A percentile compares a stretch with the other conserved stretches of the same genome.
Conservation (phyloP, 1,284 basidiomycete species). For the Inonotus obliquus region DNA sequence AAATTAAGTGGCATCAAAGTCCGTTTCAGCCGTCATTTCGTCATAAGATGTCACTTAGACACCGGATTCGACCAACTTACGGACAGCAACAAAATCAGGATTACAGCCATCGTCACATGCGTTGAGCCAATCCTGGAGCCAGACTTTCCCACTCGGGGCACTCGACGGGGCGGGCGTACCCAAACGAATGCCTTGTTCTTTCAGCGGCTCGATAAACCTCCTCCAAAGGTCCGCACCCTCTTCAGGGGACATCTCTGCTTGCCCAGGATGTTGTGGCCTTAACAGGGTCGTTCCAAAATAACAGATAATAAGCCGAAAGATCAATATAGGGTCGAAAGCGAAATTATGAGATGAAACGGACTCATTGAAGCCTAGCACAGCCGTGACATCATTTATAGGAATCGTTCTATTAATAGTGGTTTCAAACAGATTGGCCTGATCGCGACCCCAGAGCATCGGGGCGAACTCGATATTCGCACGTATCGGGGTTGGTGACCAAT, state of each 20-base stretch:
- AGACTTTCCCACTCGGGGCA: slow-evolving; percentile 35
- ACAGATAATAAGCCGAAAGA: too few species aligned
- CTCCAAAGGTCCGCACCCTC: slow-evolving; percentile 32
- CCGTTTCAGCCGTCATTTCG: too few species aligned
- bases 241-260: slow-evolving; percentile 31
- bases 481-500: slow-evolving; percentile 29
- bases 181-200: slow-evolving; percentile 31
- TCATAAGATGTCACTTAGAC: not conserved
- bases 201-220: slow-evolving; percentile 32
- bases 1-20: not conserved
- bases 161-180: slow-evolving; percentile 40
- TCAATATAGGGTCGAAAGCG: not conserved
- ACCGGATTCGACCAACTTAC: slow-evolving; percentile 24
- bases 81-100: slow-evolving; percentile 40
- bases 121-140: slow-evolving; percentile 37
- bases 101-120: slow-evolving; percentile 35
- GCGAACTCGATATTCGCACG: slow-evolving; percentile 30
- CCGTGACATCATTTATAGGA: slow-evolving; percentile 22
- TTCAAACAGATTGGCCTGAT: slow-evolving; percentile 28
- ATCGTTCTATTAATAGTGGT: slow-evolving; percentile 30
- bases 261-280: slow-evolving; percentile 28
- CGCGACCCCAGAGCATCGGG: slow-evolving; percentile 35
- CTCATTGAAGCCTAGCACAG: slow-evolving; percentile 35
- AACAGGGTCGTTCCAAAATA: not conserved
- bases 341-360: not conserved